Evolutionary conservation across 192 early-diverging fungal species (phyloP).

Genomic region (Podila verticillata): DNA sequence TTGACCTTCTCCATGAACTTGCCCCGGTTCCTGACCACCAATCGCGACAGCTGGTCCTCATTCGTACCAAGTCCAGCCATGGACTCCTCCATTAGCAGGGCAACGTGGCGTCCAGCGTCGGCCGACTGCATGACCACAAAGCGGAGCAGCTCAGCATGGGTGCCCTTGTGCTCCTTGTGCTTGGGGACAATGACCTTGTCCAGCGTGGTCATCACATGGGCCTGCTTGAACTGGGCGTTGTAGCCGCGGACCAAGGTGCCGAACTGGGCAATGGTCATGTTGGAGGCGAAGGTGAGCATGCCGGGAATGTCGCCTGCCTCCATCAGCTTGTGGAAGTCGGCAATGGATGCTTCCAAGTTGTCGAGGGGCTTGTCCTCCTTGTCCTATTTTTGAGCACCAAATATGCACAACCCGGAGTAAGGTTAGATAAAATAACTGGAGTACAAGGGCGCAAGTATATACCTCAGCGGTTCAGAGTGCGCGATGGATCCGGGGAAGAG

Average conservation of each 20-base stretch:
- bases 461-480: too few relatives aligned
- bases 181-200: conserved; percentile 17
- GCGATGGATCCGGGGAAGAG: too few relatives aligned
- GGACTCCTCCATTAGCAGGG: conserved; percentile 33
- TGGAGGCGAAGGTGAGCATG: conserved; percentile 11
- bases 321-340: conserved; percentile 12
- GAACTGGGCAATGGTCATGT: conserved; percentile 23
- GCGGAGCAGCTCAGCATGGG: conserved; percentile 22
- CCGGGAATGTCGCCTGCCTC: conserved; percentile 11
- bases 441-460: neutral
- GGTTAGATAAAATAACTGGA: neutral
- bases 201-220: conserved; percentile 29
- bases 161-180: conserved; percentile 30
- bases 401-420: neutral
- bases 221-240: conserved; percentile 12
- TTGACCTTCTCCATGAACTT: conserved; percentile 48
- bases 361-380: conserved; percentile 39
- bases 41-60: conserved; percentile 47
- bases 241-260: conserved; percentile 14
- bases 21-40: conserved; percentile 41
- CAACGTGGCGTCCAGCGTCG: conserved; percentile 38
- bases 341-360: conserved; percentile 11
- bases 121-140: conserved; percentile 41
- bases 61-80: conserved; percentile 43
- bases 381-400: conserved; percentile 8